A percentile compares a stretch with the other conserved stretches of the same genome.
Conservation (phyloP, 495 filamentous ascomycete genomes). For the Xylaria grammica region DNA sequence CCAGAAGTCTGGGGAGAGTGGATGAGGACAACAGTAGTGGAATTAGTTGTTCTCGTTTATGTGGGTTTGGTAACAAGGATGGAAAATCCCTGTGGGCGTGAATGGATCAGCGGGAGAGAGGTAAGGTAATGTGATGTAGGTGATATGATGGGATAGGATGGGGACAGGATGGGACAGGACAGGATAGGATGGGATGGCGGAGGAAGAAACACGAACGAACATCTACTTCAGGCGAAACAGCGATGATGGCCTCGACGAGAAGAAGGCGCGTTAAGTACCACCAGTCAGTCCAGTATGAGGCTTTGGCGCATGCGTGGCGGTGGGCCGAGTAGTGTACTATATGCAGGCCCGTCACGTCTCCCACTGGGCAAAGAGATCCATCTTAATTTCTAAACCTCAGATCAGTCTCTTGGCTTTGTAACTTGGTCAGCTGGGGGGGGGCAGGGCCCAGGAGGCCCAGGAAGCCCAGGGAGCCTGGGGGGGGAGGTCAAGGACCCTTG, state of each 20-base stretch:
- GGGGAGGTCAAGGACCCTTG: not conserved
- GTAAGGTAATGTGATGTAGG: too few species aligned
- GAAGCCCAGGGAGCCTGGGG: too few species aligned
- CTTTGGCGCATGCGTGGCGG: slow-evolving; percentile 40
- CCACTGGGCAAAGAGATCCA: slow-evolving; percentile 5
- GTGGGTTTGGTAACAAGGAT: slow-evolving; percentile 27
- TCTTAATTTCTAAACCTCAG: slow-evolving; percentile 22
- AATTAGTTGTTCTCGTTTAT: slow-evolving; percentile 8
- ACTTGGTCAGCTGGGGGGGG: slow-evolving; percentile 22
- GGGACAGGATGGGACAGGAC: slow-evolving; percentile 27
- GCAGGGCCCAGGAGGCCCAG: too few species aligned
- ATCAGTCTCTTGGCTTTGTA: slow-evolving; percentile 24
- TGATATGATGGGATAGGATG: slow-evolving; percentile 22
- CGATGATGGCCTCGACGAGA: slow-evolving; percentile 22
- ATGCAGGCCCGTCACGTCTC: slow-evolving; percentile 23
- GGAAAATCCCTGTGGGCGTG: slow-evolving; percentile 33
- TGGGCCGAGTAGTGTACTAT: slow-evolving; percentile 36
- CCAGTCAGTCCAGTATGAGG: slow-evolving; percentile 41
- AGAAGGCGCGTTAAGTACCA: slow-evolving; percentile 36
- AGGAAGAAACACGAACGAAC: slow-evolving; percentile 18
- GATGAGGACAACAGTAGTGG: slow-evolving; percentile 15
- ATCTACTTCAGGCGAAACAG: slow-evolving; percentile 18
- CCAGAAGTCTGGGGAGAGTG: slow-evolving; percentile 23
- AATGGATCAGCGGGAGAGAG: slow-evolving; percentile 15
- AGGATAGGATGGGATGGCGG: slow-evolving; percentile 33